Conservation (phyloP, 192 early-diverging fungal species). For the Spinellus fusiger region DNA sequence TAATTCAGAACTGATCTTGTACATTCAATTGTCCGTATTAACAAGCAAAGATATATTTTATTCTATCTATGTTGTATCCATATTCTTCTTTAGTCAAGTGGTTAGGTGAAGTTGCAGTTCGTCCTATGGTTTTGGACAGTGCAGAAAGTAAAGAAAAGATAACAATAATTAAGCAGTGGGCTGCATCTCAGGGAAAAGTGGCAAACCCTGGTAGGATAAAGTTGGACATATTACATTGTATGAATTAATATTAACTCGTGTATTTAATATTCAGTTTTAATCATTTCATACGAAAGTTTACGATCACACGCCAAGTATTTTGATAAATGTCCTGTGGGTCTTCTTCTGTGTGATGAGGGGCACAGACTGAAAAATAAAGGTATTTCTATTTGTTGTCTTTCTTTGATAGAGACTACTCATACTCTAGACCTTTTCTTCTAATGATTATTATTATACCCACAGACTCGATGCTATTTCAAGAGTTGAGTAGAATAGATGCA, state of each 20-base stretch:
- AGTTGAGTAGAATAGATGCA: constrained; percentile 61
- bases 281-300: constrained; percentile 96
- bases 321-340: constrained; percentile 74
- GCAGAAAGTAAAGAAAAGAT: constrained; percentile 87
- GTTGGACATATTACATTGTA: not conserved
- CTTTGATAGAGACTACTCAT: not conserved
- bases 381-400: constrained; percentile 3
- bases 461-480: constrained; percentile 41
- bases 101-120: constrained; percentile 80
- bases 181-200: constrained; percentile 74
- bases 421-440: not conserved
- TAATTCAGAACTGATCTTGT: not conserved
- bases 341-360: constrained; percentile 96
- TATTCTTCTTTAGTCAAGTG: constrained; percentile 63
- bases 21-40: not conserved
- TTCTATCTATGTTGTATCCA: not conserved
- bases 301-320: constrained; percentile 77
- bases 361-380: constrained; percentile 90
- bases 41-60: not conserved
- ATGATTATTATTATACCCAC: constrained; percentile 76
- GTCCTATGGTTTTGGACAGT: constrained; percentile 83
- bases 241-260: not conserved
- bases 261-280: constrained; percentile 60
- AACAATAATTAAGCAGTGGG: constrained; percentile 72
- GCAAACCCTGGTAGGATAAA: constrained; percentile 60